Evolutionary conservation across 257 asterid species (phyloP), one percentile per base, ranked within the genome.

Genomic region (Penstemon eatonii): DNA sequence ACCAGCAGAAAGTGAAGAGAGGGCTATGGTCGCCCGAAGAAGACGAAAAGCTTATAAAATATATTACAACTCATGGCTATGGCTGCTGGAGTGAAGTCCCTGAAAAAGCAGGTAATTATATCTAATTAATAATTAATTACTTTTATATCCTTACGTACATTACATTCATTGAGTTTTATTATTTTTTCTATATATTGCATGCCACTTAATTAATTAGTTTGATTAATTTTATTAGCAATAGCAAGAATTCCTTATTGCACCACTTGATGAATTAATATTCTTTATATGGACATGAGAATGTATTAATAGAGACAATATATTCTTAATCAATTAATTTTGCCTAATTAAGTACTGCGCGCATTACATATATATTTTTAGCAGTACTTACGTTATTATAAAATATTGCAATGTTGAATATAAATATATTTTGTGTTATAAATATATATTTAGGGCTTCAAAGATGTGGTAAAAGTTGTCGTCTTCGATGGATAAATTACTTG

Each of bases 41-140:
- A 45, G 98, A 92, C 76, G 98, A 90, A 60, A 92, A 92, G 80
- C 89, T 90, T 36, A 77, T 86, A 18, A 69, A 88, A 65, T 90
- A 82, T 62, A 92, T 92, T 66, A 84, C 97, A 3, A 80, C 87
- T 57, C 92, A 92, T 73, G 98, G 98, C 62, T 88, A 92, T 76
- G 97, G 98, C 56, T 92, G 96, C 68, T 92, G 98, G 98, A 92
- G 98, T 69, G 98, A 92, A 83, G 97, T 92, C 46, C 98, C 98
- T 0, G 92, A 92, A 15, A 92, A 86, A 92, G 98, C 98, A 70
- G 98, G 98, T 92, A 65, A 11, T 4, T 9, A 59, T 61, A n/a
- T 8, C 41, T 61, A 11, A 10, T 39, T 4, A 13, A 8, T 54
- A 18, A 54, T 18, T 25, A 8, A 18, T 56, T 10, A 6, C 10